phyloP scores from a whole-genome alignment of 1,284 basidiomycete species.

The Cutaneotrichosporon cutaneum region DNA sequence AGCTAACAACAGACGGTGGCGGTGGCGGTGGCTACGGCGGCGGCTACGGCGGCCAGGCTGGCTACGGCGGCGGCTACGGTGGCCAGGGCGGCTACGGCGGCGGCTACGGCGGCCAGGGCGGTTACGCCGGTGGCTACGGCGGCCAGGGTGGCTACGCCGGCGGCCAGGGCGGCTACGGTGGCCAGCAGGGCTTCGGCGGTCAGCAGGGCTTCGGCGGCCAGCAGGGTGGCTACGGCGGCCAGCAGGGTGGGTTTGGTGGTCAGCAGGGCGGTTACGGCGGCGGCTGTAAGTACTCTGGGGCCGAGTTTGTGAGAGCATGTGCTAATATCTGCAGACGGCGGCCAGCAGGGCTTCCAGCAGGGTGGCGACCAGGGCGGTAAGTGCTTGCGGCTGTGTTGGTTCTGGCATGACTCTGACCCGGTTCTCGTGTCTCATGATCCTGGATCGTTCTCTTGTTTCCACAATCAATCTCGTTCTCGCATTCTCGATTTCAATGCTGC shows the following conservation, averaged over 20 bases:
- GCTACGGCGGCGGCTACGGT: conserved; percentile 47
- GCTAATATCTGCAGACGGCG: conserved; percentile 16
- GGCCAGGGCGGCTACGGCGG: conserved; percentile 46
- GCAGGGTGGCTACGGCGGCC: conserved; percentile 36
- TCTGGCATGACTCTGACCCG: conserved; percentile 1
- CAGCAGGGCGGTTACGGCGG: conserved; percentile 45
- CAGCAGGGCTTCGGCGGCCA: conserved; percentile 37
- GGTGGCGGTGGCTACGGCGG: conserved; percentile 39
- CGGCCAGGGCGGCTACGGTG: conserved; percentile 47
- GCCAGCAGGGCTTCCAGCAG: conserved; percentile 49
- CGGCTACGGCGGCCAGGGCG: conserved; percentile 33
- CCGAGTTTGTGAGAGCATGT: neutral
- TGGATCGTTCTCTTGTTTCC: conserved; percentile 1
- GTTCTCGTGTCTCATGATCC: conserved; percentile 4
- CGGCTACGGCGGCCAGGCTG: conserved; percentile 37
- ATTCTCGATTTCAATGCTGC: neutral
- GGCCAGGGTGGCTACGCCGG: conserved; percentile 51
- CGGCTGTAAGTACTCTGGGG: conserved; percentile 49
- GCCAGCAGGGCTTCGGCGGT: conserved; percentile 30
- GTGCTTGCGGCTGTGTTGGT: conserved; percentile 13
- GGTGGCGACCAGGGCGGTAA: conserved; percentile 34
- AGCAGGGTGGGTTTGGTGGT: conserved; percentile 37
- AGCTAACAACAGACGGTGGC: conserved; percentile 30
- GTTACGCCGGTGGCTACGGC: conserved; percentile 40
- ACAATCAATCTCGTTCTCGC: conserved; percentile 9